Evolutionary conservation across 495 filamentous ascomycete genomes (phyloP).

Genomic region (Penicillium roqueforti): DNA sequence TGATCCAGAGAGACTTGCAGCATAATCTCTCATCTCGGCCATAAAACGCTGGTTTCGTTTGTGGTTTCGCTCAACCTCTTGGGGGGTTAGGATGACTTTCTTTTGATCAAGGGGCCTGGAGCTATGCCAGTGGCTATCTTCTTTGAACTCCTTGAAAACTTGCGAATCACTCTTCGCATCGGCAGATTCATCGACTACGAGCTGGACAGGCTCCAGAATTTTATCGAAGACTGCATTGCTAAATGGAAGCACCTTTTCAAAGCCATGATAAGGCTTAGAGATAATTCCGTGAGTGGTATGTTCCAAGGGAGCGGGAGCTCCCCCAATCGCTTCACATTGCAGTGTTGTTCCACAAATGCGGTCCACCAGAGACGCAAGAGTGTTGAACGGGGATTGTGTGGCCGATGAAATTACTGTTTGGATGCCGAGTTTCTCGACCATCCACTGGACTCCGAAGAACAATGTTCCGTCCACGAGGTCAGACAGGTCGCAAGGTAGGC

Average conservation of each 20-base stretch:
- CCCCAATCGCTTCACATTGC: not conserved
- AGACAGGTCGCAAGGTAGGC: conserved; percentile 44
- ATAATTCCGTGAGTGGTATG: not conserved
- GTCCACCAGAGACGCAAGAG: not conserved
- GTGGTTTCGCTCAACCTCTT: conserved; percentile 5
- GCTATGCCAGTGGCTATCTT: conserved; percentile 65
- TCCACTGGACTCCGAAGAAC: conserved; percentile 30
- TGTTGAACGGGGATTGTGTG: not conserved
- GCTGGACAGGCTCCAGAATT: conserved; percentile 50
- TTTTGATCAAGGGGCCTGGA: conserved; percentile 48
- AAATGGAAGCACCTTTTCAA: conserved; percentile 14
- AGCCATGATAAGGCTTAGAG: not conserved
- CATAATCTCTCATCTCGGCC: conserved; percentile 55
- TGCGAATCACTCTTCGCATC: not conserved
- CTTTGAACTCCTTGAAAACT: conserved; percentile 45
- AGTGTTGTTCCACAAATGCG: not conserved
- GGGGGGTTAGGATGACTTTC: conserved; percentile 1
- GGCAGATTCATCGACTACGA: conserved; percentile 31
- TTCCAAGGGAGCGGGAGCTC: too few relatives aligned
- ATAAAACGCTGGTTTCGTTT: conserved; percentile 25
- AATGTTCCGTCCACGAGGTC: conserved; percentile 67
- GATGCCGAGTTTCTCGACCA: not conserved
- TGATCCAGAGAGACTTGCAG: conserved; percentile 57
- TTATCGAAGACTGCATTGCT: conserved; percentile 43
- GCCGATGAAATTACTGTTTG: not conserved